Conservation (phyloP, 2,329 filamentous ascomycete species). For the Alternaria alternata region DNA sequence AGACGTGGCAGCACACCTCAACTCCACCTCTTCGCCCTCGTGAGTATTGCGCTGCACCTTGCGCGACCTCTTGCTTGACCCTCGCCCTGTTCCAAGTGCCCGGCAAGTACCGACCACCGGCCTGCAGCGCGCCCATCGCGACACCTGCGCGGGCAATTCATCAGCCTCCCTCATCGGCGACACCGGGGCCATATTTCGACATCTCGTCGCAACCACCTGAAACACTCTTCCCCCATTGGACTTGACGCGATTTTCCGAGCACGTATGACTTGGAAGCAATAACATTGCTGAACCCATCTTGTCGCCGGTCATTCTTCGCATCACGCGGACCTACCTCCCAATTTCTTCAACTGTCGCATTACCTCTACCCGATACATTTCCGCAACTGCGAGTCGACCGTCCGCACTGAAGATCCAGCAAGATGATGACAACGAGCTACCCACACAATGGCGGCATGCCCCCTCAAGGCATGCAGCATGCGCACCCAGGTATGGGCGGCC, state of each 20-base stretch:
- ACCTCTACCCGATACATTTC: slow-evolving; percentile 10
- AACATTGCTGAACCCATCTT: slow-evolving; percentile 11
- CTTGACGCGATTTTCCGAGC: slow-evolving; percentile 16
- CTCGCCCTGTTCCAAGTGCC: slow-evolving; percentile 32
- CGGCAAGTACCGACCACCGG: slow-evolving; percentile 36
- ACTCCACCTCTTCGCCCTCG: slow-evolving; percentile 19
- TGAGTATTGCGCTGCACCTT: slow-evolving; percentile 35
- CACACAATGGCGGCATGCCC: slow-evolving; percentile 75
- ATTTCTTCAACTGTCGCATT: slow-evolving; percentile 3
- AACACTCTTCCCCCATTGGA: slow-evolving; percentile 3
- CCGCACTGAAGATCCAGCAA: slow-evolving; percentile 40
- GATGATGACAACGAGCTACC: slow-evolving; percentile 75
- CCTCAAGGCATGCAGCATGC: slow-evolving; percentile 73
- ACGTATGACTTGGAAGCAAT: slow-evolving; percentile 25
- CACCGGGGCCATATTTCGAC: slow-evolving; percentile 5
- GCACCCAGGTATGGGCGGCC: slow-evolving; percentile 67
- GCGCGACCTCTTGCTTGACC: slow-evolving; percentile 21
- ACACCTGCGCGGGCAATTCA: slow-evolving; percentile 27
- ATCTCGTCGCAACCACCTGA: slow-evolving; percentile 9
- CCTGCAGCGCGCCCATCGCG: slow-evolving; percentile 31
- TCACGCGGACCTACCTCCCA: slow-evolving; percentile 12
- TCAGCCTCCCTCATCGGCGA: slow-evolving; percentile 12
- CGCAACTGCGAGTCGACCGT: slow-evolving; percentile 22
- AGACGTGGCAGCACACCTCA: slow-evolving; percentile 27
- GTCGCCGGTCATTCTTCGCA: slow-evolving; percentile 11